Evolutionary conservation across 2,329 filamentous ascomycete genomes (phyloP).

Genomic region (Trematosphaeria pertusa): DNA sequence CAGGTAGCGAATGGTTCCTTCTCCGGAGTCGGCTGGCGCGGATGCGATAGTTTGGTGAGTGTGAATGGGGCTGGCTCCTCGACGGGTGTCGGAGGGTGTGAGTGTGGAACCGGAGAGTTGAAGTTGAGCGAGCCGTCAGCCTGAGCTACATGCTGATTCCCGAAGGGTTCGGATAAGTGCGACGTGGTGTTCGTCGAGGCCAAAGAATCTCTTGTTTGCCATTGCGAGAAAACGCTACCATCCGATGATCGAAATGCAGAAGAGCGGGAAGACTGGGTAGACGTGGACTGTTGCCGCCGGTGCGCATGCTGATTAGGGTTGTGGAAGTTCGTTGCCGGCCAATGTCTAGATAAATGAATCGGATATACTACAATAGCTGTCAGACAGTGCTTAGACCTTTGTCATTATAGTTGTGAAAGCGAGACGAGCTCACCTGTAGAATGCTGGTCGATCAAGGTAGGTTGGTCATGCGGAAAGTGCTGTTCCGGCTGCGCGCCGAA

Average conservation of each 20-base stretch:
- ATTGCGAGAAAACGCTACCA: constrained; percentile 27
- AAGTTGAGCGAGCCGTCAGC: constrained; percentile 15
- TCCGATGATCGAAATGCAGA: constrained; percentile 24
- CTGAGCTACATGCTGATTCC: constrained; percentile 20
- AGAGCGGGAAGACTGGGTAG: constrained; percentile 26
- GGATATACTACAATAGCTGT: constrained; percentile 17
- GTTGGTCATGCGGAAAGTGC: constrained; percentile 12
- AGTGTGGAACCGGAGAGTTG: constrained; percentile 3
- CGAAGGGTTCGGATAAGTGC: constrained; percentile 17
- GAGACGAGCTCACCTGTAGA: constrained; percentile 15
- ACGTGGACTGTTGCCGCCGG: constrained; percentile 24
- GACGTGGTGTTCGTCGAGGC: constrained; percentile 34
- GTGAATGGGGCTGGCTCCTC: constrained; percentile 8
- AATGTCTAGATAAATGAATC: constrained; percentile 11
- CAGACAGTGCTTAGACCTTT: neutral
- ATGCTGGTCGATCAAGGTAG: constrained; percentile 8
- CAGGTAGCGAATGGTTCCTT: constrained; percentile 40
- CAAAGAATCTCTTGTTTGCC: constrained; percentile 24
- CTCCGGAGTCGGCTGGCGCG: constrained; percentile 15
- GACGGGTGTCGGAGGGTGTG: constrained; percentile 4
- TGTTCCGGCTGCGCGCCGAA: constrained; percentile 12
- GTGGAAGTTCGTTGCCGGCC: constrained; percentile 10
- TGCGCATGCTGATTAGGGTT: constrained; percentile 13
- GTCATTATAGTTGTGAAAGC: neutral
- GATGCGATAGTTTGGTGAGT: constrained; percentile 10